Evolutionary conservation across 179 eudicot genomes (phyloP).

Genomic region (Spinacia oleracea): DNA sequence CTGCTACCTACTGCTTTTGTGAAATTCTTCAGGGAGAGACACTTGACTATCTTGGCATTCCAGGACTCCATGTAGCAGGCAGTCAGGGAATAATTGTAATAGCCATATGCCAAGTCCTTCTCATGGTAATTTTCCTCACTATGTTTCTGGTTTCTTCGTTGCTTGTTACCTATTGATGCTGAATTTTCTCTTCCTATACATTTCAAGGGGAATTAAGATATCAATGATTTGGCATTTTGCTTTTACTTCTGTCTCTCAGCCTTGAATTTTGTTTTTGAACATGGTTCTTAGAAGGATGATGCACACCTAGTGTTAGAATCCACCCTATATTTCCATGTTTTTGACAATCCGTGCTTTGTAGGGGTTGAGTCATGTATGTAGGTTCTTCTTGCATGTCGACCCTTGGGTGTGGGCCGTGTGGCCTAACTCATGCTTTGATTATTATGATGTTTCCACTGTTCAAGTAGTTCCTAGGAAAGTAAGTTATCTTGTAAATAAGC

Average conservation of each 20-base stretch:
- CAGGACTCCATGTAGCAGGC: slow-evolving; percentile 96
- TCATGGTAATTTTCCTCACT: slow-evolving; percentile 59
- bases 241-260: neutral
- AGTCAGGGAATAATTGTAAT: slow-evolving; percentile 93
- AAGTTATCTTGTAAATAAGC: too few relatives aligned
- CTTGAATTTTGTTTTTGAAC: neutral
- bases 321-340: too few relatives aligned
- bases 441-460: too few relatives aligned
- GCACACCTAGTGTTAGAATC: neutral
- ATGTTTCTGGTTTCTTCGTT: slow-evolving; percentile 9
- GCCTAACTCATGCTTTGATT: too few relatives aligned
- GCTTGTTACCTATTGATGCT: neutral
- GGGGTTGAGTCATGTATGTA: too few relatives aligned
- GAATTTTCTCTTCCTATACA: neutral
- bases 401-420: too few relatives aligned
- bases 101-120: slow-evolving; percentile 91
- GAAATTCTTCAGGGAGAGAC: slow-evolving; percentile 72
- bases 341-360: too few relatives aligned
- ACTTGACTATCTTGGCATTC: slow-evolving; percentile 96
- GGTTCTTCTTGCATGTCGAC: too few relatives aligned
- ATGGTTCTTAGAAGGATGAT: neutral
- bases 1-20: slow-evolving; percentile 13
- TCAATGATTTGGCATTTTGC: neutral
- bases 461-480: too few relatives aligned
- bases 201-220: neutral